Evolutionary conservation across 73 alveolate species (phyloP), one percentile per base, ranked within the genome.

Genomic region (Uronychia setigera): DNA sequence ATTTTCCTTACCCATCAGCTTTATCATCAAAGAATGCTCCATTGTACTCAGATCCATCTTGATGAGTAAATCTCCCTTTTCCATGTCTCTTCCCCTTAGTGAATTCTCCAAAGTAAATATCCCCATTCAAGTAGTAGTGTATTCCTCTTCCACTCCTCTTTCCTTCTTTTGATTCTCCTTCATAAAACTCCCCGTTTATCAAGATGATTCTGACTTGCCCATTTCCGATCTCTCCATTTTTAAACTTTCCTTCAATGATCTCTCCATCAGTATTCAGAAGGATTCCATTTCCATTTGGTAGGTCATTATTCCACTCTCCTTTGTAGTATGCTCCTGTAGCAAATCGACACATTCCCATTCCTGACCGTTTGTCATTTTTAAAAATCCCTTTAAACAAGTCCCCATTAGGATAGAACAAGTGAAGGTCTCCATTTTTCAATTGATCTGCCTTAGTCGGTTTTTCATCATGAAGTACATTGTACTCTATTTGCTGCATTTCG

Each of bases 131-230:
- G 77, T 77, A 94, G 58, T 29, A 35, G 81, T 83, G 80, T 0
- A 83, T 74, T 19, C 98, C 98, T 33, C 74, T 87, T 0, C 98
- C 98, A 35, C 92, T 86, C 87, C 93, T 83, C 77, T 81, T 75
- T 57, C 86, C 86, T 75, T 85, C 83, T 26, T 60, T 89, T 76
- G 84, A 80, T 33, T 89, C 94, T 29, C 97, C 97, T 58, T 93
- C 97, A 82, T 89, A 93, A 29, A 80, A 93, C 67, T 90, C 95
- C 1, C 92, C 92, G 86, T 93, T 90, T 32, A 81, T 34, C 19
- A 46, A 92, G 35, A 84, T 1, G 1, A 79, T 86, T 33, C 32
- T 59, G 1, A 58, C 58, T 76, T 85, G 79, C 14, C 91, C 91
- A 34, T 76, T 82, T 11, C 31, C 33, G 5, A 85, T 29, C 58